phyloP scores from a whole-genome alignment of 169 alveolate species.

The Plasmodium gaboni region DNA sequence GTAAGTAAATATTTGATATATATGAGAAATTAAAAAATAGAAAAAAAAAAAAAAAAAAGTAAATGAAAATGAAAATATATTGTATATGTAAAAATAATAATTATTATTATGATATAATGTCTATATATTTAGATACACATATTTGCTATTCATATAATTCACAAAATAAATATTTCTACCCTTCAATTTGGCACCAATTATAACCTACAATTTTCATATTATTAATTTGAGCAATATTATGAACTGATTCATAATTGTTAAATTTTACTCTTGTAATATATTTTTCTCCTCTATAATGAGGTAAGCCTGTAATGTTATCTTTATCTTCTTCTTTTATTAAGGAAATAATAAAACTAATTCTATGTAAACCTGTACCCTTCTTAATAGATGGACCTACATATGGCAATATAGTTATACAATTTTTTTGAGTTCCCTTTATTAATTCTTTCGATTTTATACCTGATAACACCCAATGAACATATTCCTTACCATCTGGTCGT shows the following conservation, averaged over 20 bases:
- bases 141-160: no score
- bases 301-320: conserved; percentile 41
- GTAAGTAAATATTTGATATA: no score
- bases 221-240: conserved; percentile 45
- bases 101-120: no score
- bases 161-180: neutral
- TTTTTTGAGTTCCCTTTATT: conserved; percentile 62
- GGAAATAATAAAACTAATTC: conserved; percentile 56
- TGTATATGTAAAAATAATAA: no score
- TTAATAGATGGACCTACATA: conserved; percentile 71
- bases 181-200: conserved; percentile 73
- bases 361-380: conserved; percentile 70
- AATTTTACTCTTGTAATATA: conserved; percentile 67
- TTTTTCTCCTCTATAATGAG: conserved; percentile 62
- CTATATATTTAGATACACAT: no score
- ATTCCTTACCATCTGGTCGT: conserved; percentile 74
- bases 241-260: conserved; percentile 44
- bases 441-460: conserved; percentile 73
- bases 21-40: no score
- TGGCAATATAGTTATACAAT: conserved; percentile 61
- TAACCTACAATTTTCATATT: conserved; percentile 68
- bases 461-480: conserved; percentile 70
- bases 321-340: conserved; percentile 69
- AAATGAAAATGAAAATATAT: no score
- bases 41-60: no score